Percentiles rank a stretch among this genome's conserved stretches.
phyloP scores from a whole-genome alignment of 2,329 filamentous ascomycete species.

The Conoideocrella luteorostrata region DNA sequence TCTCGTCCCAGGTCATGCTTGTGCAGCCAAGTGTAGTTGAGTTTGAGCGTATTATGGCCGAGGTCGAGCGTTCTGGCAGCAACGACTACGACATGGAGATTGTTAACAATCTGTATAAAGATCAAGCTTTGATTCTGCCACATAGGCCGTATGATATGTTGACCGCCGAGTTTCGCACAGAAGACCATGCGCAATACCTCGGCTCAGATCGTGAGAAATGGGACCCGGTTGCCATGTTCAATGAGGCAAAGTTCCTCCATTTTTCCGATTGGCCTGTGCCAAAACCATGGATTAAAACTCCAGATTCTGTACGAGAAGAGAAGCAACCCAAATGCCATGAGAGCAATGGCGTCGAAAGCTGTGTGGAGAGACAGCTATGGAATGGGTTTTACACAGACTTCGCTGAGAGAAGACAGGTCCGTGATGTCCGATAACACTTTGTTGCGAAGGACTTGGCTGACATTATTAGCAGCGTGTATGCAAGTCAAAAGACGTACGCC shows the following conservation, averaged over 20 bases:
- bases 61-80: constrained; percentile 17
- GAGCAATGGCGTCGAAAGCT: constrained; percentile 42
- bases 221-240: constrained; percentile 46
- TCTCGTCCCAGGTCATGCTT: constrained; percentile 54
- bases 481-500: too few species aligned
- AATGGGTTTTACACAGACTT: constrained; percentile 43
- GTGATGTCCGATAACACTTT: too few species aligned
- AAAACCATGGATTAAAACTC: constrained; percentile 42
- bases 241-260: constrained; percentile 60
- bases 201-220: constrained; percentile 42
- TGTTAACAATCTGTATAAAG: constrained; percentile 54
- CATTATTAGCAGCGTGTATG: too few species aligned
- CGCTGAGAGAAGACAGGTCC: constrained; percentile 3
- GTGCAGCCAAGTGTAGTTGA: constrained; percentile 51
- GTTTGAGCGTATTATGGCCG: constrained; percentile 30
- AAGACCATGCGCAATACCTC: constrained; percentile 40
- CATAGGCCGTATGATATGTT: constrained; percentile 57
- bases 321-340: constrained; percentile 16
- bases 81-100: constrained; percentile 60
- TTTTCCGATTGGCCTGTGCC: constrained; percentile 68
- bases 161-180: constrained; percentile 53
- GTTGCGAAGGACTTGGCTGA: too few species aligned
- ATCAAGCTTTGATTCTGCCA: constrained; percentile 54
- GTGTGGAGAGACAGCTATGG: constrained; percentile 14
- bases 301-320: constrained; percentile 6